phyloP scores from a whole-genome alignment of 2,329 filamentous ascomycete genomes.

The Microsporum canis region DNA sequence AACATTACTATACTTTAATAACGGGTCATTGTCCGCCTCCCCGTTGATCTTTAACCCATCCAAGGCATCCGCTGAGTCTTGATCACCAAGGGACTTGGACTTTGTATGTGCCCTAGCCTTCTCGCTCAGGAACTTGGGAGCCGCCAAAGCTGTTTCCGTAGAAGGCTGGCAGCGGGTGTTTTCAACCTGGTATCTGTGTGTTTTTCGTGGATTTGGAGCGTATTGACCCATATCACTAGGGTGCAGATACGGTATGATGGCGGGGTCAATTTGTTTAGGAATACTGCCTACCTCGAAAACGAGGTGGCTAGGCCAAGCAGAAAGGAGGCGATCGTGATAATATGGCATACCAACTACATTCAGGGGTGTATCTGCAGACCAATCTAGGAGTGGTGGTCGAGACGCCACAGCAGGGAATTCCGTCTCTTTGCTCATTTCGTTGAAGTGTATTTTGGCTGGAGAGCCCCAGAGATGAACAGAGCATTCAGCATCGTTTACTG shows the following conservation, averaged over 20 bases:
- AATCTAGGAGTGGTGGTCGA: slow-evolving; percentile 54
- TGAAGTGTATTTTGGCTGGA: slow-evolving; percentile 72
- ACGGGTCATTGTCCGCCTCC: slow-evolving; percentile 67
- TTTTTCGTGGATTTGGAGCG: slow-evolving; percentile 62
- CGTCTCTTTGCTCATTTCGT: slow-evolving; percentile 64
- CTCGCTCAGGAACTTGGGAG: slow-evolving; percentile 90
- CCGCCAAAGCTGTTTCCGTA: slow-evolving; percentile 50
- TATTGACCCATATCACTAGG: slow-evolving; percentile 63
- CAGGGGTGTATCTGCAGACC: slow-evolving; percentile 63
- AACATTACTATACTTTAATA: slow-evolving; percentile 80
- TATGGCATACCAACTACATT: slow-evolving; percentile 85
- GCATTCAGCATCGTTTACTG: slow-evolving; percentile 66
- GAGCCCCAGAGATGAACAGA: slow-evolving; percentile 82
- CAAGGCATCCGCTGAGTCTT: slow-evolving; percentile 43
- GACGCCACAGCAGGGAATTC: slow-evolving; percentile 62
- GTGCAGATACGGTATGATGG: slow-evolving; percentile 57
- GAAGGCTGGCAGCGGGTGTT: slow-evolving; percentile 57
- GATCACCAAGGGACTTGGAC: slow-evolving; percentile 29
- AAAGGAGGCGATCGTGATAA: slow-evolving; percentile 78
- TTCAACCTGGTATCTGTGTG: slow-evolving; percentile 71
- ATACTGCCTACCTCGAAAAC: slow-evolving; percentile 78
- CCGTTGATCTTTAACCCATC: slow-evolving; percentile 58
- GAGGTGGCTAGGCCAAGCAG: slow-evolving; percentile 77
- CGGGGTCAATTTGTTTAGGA: slow-evolving; percentile 60
- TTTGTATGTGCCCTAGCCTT: slow-evolving; percentile 58